Evolutionary conservation across 495 filamentous ascomycete species (phyloP).

Genomic region (Aspergillus indologenus): DNA sequence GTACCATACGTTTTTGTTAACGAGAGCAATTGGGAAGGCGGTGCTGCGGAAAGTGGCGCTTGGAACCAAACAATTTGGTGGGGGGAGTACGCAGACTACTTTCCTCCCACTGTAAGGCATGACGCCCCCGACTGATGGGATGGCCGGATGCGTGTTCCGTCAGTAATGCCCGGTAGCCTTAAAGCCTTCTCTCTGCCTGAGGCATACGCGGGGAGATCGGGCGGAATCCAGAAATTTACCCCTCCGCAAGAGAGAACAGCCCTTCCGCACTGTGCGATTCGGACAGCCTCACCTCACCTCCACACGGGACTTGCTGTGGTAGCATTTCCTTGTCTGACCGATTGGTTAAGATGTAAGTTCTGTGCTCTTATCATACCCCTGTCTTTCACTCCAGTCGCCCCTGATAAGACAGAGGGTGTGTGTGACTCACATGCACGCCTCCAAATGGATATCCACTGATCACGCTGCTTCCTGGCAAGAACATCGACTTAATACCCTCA

Average conservation of each 20-base stretch:
- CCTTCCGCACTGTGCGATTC: slow-evolving; percentile 27
- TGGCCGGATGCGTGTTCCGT: slow-evolving; percentile 2
- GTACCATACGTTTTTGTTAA: no score
- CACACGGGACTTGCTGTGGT: slow-evolving; percentile 2
- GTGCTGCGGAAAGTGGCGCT: no score
- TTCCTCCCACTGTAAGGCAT: no score
- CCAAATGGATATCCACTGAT: background rate
- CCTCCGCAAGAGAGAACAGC: slow-evolving; percentile 23
- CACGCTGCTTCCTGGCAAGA: background rate
- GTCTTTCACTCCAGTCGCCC: background rate
- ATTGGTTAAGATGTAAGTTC: slow-evolving; percentile 4
- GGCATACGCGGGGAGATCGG: slow-evolving; percentile 30
- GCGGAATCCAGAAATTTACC: slow-evolving; percentile 36
- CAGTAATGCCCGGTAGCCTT: background rate
- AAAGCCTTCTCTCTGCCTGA: slow-evolving; percentile 30
- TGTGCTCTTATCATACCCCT: background rate
- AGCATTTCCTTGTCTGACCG: background rate
- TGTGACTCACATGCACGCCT: slow-evolving; percentile 2
- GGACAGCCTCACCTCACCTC: slow-evolving; percentile 12
- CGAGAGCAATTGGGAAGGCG: no score
- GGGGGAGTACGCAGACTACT: no score
- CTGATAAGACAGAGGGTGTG: background rate
- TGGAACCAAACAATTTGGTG: no score
- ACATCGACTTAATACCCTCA: background rate
- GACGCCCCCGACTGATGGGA: no score